Base-by-base conservation (phyloP, 2,329 filamentous ascomycete genomes). In the Rhynchosporium secalis region DNA sequence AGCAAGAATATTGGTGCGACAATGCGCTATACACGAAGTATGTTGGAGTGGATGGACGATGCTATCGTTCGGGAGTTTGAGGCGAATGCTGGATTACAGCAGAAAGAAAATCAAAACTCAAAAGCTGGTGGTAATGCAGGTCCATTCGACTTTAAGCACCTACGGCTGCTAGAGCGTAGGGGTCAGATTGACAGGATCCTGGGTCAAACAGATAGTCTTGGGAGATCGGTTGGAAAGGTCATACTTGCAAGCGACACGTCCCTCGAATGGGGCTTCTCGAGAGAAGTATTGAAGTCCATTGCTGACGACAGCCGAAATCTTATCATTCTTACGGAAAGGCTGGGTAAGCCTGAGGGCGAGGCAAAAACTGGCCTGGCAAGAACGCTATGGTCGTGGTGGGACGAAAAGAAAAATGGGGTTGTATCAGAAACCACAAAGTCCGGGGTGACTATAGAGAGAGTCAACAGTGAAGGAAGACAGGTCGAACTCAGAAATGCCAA, bases 41-140 rank as follows among this genome's bases (percentile, higher is more conserved):
- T 99, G 91, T 80, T 99, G 38, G 95, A 99, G 73, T 99, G 95
- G 95, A 98, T 99, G 93, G 93, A 98, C 73, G 93, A 97, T 72
- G 89, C 87, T 62, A 96, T 99, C 63, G 89, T 96, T 47, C 87
- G 92, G 60, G 94, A 98, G 71, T 96, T 96, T 65, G 93, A 96
- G 74, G 86, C 88, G 13, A 81, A 87, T 54, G 72, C 74, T 36
- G 69, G 70, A 10, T 66, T 70, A n/a, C 76, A 77, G 56, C 64
- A 72, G 7, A 77, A 75, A 62, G 78, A 81, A 65, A 73, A 77
- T 0, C 75, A 78, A 10, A 78, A 77, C 31, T 77, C 79, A 13
- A 86, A 81, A 69, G 73, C 76, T 38, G 73, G 75, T 28, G 83
- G 83, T 65, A 72, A 73, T 41, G 82, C 80, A 1, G 90, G 90